phyloP scores from a whole-genome alignment of 73 alveolate species.

The Urostyla sp. region DNA sequence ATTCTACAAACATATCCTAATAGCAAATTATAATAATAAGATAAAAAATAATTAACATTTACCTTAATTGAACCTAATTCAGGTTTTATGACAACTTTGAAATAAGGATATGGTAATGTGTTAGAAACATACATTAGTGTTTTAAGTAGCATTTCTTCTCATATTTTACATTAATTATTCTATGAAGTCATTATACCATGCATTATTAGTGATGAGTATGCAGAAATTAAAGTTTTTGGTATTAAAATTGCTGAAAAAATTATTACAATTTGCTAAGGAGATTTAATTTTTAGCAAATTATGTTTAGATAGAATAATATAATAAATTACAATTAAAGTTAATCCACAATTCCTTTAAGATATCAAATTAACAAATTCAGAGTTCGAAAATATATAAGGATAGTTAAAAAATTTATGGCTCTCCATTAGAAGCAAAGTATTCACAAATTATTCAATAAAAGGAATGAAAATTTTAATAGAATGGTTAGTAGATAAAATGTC shows the following conservation, averaged over 20 bases:
- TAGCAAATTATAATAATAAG: background rate
- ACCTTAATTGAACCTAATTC: conserved; percentile 52
- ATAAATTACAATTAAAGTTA: too few relatives aligned
- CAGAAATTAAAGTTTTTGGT: conserved; percentile 63
- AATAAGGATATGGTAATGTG: conserved; percentile 21
- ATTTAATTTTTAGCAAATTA: conserved; percentile 50
- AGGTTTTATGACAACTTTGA: conserved; percentile 36
- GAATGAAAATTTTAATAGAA: conserved; percentile 59
- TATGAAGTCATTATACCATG: conserved; percentile 63
- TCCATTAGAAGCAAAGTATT: conserved; percentile 68
- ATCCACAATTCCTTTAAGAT: too few relatives aligned
- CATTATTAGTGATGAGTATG: background rate
- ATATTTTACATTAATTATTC: conserved; percentile 70
- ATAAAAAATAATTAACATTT: background rate
- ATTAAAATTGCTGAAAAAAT: conserved; percentile 79
- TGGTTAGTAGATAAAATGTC: conserved; percentile 64
- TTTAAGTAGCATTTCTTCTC: conserved; percentile 71
- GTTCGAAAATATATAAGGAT: too few relatives aligned
- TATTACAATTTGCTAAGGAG: conserved; percentile 81
- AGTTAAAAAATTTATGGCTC: conserved; percentile 65
- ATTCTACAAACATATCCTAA: conserved; percentile 59
- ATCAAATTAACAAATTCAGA: too few relatives aligned
- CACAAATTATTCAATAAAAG: conserved; percentile 69
- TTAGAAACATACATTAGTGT: conserved; percentile 71
- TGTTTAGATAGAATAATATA: too few relatives aligned